These are phyloP conservation scores for Helotiales sp. DNA, from an alignment of 2,329 filamentous ascomycete genomes.

Conservation along the genomic window DNA sequence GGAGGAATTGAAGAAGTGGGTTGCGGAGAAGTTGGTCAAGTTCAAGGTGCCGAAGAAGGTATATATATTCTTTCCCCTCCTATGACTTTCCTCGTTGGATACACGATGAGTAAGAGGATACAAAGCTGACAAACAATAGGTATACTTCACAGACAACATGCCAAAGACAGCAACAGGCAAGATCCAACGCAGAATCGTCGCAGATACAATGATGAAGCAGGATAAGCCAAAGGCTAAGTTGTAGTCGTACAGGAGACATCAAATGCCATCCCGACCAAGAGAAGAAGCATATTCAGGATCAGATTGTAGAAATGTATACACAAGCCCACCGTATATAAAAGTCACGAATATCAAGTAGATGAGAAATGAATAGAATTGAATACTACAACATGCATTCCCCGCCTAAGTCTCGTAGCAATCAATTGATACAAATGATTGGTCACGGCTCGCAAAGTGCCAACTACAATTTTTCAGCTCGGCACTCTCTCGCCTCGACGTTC, in stretches of 20 bases:
- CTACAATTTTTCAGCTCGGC: not conserved
- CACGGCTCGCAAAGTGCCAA: not conserved
- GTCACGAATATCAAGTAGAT: not conserved
- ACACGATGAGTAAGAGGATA: not conserved
- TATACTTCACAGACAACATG: slow-evolving; percentile 82
- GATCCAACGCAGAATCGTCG: slow-evolving; percentile 83
- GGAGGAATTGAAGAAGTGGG: slow-evolving; percentile 66
- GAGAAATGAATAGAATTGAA: not conserved
- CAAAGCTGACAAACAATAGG: slow-evolving; percentile 44
- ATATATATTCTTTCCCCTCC: slow-evolving; percentile 28
- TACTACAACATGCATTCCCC: not conserved
- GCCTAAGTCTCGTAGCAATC: no score
- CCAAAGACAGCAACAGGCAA: slow-evolving; percentile 93
- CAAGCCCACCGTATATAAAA: not conserved
- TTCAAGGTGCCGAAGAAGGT: slow-evolving; percentile 87
- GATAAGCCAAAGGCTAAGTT: slow-evolving; percentile 56
- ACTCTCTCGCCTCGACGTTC: not conserved
- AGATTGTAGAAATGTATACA: not conserved
- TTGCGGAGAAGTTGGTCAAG: slow-evolving; percentile 70
- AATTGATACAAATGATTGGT: not conserved
- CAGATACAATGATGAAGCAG: slow-evolving; percentile 78
- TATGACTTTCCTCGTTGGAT: not conserved
- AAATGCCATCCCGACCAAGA: no score
- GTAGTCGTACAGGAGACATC: slow-evolving; percentile 38
- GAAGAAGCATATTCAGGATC: no score